Evolutionary conservation across 148 eudicot genomes (phyloP), one percentile per base, ranked within the genome.

Genomic region (Arbutus unedo): DNA sequence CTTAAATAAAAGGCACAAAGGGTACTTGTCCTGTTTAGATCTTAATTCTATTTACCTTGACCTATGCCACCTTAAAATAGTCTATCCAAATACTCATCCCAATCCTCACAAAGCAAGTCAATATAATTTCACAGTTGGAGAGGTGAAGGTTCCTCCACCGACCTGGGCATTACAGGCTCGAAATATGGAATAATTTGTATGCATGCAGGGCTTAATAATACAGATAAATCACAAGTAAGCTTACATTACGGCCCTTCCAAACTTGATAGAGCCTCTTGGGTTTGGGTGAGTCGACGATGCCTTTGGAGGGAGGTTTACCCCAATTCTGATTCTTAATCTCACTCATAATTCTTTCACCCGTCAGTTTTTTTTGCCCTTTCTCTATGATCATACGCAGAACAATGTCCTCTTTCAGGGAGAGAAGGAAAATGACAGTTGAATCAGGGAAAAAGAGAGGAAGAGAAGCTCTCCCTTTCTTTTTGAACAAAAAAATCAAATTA

Each of bases 191-290:
- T 60, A 21, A 60, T 21, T n/a, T 60, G 23, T 0, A 21, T 60
- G 67, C 31, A 60, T 1, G 31, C 8, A 60, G 31, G 23, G 67
- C n/a, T n/a, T 60, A 60, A 31, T 31, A 31, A 31, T 31, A 31
- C 38, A 31, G 38, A 31, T 31, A 31, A 31, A 31, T 31, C 38
- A 31, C 38, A 31, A 31, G 50, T 53, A 25, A 13, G 62, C 93
- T 80, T 91, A 95, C 98, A 85, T 93, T 95, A 81, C 91, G 87
- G 49, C 98, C 98, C 79, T 89, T 92, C 98, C 98, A 95, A 84
- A 95, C 95, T 80, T 83, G 89, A 87, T 93, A 95, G 8, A 92
- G 90, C 87, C 92, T 91, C 87, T 86, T 87, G 43, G 87, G 84
- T 77, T 82, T 85, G 67, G 87, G 71, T 48, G 73, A 55, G 47